phyloP scores from a whole-genome alignment of 805 yeast genomes.

The Teunomyces tritomae region DNA sequence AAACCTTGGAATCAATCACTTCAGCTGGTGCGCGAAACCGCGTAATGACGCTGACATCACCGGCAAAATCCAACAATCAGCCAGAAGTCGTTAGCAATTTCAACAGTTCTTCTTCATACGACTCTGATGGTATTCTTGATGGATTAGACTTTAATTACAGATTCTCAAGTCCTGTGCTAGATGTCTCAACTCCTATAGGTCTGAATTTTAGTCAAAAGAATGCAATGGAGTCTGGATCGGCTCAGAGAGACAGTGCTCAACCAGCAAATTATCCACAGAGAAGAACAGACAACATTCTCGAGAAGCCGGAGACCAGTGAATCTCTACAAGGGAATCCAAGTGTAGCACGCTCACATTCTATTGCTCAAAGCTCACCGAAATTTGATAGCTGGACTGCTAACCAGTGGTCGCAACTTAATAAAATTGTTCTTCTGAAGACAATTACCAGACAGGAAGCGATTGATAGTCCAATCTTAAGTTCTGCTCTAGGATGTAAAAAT shows the following conservation, averaged over 20 bases:
- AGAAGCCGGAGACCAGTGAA: not conserved
- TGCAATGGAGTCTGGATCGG: not conserved
- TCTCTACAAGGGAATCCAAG: not conserved
- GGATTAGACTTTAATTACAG: conserved; percentile 8
- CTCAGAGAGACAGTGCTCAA: not conserved
- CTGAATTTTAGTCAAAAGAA: not conserved
- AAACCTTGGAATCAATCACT: conserved; percentile 10
- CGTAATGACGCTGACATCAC: not conserved
- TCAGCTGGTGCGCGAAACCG: not conserved
- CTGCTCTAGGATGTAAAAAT: conserved; percentile 23
- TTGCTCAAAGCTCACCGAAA: not conserved
- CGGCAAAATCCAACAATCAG: not conserved
- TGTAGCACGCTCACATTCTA: not conserved
- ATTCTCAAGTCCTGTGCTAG: conserved; percentile 9
- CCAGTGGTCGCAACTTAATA: conserved; percentile 33
- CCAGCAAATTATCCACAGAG: not conserved
- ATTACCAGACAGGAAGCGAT: conserved; percentile 26
- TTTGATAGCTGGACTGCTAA: conserved; percentile 22
- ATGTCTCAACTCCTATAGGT: conserved; percentile 9
- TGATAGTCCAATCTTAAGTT: conserved; percentile 24
- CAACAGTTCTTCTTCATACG: conserved; percentile 8
- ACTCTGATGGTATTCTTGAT: conserved; percentile 7
- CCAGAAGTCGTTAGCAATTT: not conserved
- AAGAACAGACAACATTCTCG: not conserved
- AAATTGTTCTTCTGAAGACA: conserved; percentile 24